These are phyloP conservation scores for Peniophora sp. DNA, from an alignment of 1,284 basidiomycete genomes.

Conservation along the genomic window DNA sequence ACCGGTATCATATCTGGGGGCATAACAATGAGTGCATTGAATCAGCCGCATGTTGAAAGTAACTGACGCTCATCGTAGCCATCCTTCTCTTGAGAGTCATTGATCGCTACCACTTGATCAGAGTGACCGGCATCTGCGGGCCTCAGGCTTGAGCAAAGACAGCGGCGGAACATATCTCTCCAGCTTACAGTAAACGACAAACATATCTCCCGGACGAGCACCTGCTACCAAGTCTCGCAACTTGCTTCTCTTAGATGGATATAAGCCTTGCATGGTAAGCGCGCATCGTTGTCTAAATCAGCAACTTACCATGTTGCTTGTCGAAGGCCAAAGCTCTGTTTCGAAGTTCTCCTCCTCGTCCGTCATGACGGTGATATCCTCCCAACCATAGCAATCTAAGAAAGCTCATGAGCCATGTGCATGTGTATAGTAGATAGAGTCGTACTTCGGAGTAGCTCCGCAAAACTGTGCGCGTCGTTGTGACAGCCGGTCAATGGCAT, in stretches of 20 bases:
- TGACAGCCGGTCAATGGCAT: background rate
- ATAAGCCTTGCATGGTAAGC: too few species aligned
- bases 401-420: background rate
- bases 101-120: constrained; percentile 9
- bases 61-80: constrained; percentile 12
- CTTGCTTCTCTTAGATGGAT: constrained; percentile 6
- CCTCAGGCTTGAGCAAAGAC: too few species aligned
- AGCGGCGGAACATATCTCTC: too few species aligned
- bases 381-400: constrained; percentile 3
- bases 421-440: too few species aligned
- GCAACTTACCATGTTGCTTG: constrained; percentile 12
- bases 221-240: constrained; percentile 4
- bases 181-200: constrained; percentile 12
- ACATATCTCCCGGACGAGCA: constrained; percentile 9
- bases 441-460: constrained; percentile 1
- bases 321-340: constrained; percentile 6
- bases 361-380: constrained; percentile 9
- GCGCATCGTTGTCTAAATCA: background rate
- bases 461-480: background rate
- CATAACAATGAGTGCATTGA: background rate
- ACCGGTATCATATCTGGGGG: constrained; percentile 9
- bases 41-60: background rate
- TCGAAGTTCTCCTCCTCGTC: constrained; percentile 3
- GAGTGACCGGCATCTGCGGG: constrained; percentile 2
- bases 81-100: constrained; percentile 10